Evolutionary conservation across 805 yeast species (phyloP).

Genomic region (Candida peoriensis): DNA sequence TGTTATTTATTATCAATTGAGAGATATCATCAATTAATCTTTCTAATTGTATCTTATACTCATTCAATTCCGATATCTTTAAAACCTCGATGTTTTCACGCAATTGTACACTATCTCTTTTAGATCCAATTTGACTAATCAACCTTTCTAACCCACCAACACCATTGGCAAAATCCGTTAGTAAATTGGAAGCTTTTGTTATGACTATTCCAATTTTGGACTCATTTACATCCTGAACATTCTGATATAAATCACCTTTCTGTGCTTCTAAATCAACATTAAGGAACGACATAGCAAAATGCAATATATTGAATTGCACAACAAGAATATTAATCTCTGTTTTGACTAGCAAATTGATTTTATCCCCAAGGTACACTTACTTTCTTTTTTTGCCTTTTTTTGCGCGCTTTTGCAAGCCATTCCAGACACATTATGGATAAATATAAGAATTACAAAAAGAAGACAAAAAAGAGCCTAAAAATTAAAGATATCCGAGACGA

Average conservation of each 20-base stretch:
- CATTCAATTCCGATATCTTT: constrained; percentile 19
- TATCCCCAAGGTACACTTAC: no score
- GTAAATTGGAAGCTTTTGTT: constrained; percentile 21
- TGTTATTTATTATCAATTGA: constrained; percentile 15
- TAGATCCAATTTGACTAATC: constrained; percentile 46
- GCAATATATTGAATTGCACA: not conserved
- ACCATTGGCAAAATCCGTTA: constrained; percentile 41
- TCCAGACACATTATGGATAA: no score
- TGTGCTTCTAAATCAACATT: constrained; percentile 28
- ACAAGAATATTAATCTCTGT: not conserved
- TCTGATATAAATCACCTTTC: constrained; percentile 1
- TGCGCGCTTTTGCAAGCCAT: no score
- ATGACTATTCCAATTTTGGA: constrained; percentile 20
- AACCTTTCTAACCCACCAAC: constrained; percentile 46
- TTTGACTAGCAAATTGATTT: no score
- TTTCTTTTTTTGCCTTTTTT: no score
- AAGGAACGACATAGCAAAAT: constrained; percentile 21
- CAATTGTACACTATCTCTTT: constrained; percentile 30
- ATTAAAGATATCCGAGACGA: no score
- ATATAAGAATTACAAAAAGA: no score
- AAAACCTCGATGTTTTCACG: constrained; percentile 29
- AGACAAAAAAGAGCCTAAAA: no score
- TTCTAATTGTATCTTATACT: constrained; percentile 28
- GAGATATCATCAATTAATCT: constrained; percentile 25
- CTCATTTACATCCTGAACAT: constrained; percentile 2